Conservation (phyloP, 2,329 filamentous ascomycete species). For the Cercospora nicotianae region DNA sequence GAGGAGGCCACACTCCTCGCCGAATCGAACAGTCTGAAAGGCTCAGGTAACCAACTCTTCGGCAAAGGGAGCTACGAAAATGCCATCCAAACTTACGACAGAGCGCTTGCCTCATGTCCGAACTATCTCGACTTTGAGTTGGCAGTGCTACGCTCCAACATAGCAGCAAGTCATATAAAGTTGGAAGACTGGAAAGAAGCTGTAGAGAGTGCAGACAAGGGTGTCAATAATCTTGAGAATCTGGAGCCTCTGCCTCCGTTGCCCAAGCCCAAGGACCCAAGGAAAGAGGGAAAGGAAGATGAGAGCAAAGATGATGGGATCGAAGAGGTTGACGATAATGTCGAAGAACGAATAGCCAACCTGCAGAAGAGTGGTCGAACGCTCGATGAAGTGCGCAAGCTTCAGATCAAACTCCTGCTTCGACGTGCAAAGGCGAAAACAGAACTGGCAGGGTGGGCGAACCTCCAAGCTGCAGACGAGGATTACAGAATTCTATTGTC, state of each 20-base stretch:
- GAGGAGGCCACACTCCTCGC: constrained; percentile 60
- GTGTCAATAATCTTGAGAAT: constrained; percentile 70
- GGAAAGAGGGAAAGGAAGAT: constrained; percentile 33
- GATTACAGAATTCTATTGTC: constrained; percentile 70
- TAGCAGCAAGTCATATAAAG: constrained; percentile 85
- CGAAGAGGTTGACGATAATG: constrained; percentile 53
- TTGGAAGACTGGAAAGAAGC: constrained; percentile 82
- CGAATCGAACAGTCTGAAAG: constrained; percentile 72
- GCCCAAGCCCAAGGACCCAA: constrained; percentile 26
- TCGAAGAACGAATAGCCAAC: constrained; percentile 44
- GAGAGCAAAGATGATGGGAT: constrained; percentile 41
- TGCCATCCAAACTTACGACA: constrained; percentile 79
- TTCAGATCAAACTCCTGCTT: constrained; percentile 80
- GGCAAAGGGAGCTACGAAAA: constrained; percentile 67
- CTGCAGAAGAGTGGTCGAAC: constrained; percentile 46
- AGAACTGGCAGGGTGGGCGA: constrained; percentile 74
- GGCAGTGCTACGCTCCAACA: constrained; percentile 83
- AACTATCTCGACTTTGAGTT: constrained; percentile 85
- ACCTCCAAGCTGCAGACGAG: constrained; percentile 72
- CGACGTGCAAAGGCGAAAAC: constrained; percentile 72
- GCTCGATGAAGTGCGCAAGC: constrained; percentile 67
- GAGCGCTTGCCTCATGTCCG: constrained; percentile 75
- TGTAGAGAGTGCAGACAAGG: constrained; percentile 68
- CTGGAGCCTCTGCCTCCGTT: constrained; percentile 50
- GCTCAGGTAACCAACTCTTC: constrained; percentile 79